Evolutionary conservation across 768 basidiomycete species (phyloP), one percentile per base, ranked within the genome.

Genomic region (Russula brevipes): DNA sequence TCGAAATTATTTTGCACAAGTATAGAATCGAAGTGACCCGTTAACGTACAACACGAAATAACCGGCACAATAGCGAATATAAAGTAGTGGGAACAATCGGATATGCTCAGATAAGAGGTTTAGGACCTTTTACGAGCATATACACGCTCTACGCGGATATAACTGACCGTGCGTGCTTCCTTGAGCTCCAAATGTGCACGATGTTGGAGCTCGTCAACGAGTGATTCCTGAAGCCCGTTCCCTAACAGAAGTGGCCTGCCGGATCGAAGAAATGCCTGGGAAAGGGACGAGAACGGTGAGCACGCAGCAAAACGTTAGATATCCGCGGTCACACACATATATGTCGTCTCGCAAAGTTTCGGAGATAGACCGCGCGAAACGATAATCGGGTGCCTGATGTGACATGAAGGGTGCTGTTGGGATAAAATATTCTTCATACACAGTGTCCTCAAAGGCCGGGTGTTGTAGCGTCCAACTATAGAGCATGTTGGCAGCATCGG

Each of bases 181-280:
- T 74, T 71, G 45, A 89, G 70, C 68, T 91, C 89, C 39, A 69
- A 49, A n/a, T 70, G 71, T 12, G 84, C 80, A 30, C 82, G 80
- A 5, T 60, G 58, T 71, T 88, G 79, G 17, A 91, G 72, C 38
- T 80, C 75, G 60, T 84, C 75, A 24, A 89, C 78, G 16, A 84
- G 69, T 8, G 75, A 72, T 69, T 81, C 79, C 3, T 83, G 72
- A 35, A 89, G 68, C 4, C 87, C 89, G 68, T 76, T 81, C 12
- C 84, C 81, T 5, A 91, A 79, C 3, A 91, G 78, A 46, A 91
- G 75, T 24, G 87, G 85, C n/a, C 87, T 78, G 17, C 82, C 85
- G 0, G 85, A 83, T 66, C 78, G 79, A 45, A 91, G 69, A 70
- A 91, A 89, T 14, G 81, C 77, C 87, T 91, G 65, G 19, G 63